Evolutionary conservation across 345 rosid species (phyloP).

Genomic region (Eucalyptus tenuipes): DNA sequence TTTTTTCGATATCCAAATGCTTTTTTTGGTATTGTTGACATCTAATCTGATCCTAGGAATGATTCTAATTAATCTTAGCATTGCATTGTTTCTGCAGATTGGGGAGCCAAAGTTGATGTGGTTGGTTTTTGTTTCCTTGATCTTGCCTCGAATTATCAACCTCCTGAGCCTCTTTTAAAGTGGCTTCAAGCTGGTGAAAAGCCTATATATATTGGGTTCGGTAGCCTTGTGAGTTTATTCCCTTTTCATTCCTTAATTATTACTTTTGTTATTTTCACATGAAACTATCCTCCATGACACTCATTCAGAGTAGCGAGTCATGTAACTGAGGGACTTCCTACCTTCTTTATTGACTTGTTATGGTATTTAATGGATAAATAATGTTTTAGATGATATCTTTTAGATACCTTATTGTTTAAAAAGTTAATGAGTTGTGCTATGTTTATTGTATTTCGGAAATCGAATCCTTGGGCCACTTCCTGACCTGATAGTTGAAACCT

Average conservation of each 20-base stretch:
- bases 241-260: not conserved
- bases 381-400: not conserved
- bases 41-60: not conserved
- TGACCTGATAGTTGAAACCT: not conserved
- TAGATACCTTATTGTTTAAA: not conserved
- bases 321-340: not conserved
- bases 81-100: conserved; percentile 36
- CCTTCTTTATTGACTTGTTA: not conserved
- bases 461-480: not conserved
- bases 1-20: not conserved
- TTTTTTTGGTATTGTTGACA: not conserved
- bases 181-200: conserved; percentile 90
- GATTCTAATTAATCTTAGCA: conserved; percentile 1
- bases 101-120: conserved; percentile 96
- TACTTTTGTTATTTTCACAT: not conserved
- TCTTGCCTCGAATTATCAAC: conserved; percentile 95
- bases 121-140: conserved; percentile 99
- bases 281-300: not conserved
- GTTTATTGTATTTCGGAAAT: not conserved
- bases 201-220: conserved; percentile 97
- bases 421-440: not conserved
- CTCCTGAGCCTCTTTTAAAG: conserved; percentile 72
- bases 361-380: not conserved
- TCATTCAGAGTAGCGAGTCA: not conserved
- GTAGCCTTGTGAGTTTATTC: conserved; percentile 84